Evolutionary conservation across 306 rosid species (phyloP), one percentile per base, ranked within the genome.

Genomic region (Dryas drummondii): DNA sequence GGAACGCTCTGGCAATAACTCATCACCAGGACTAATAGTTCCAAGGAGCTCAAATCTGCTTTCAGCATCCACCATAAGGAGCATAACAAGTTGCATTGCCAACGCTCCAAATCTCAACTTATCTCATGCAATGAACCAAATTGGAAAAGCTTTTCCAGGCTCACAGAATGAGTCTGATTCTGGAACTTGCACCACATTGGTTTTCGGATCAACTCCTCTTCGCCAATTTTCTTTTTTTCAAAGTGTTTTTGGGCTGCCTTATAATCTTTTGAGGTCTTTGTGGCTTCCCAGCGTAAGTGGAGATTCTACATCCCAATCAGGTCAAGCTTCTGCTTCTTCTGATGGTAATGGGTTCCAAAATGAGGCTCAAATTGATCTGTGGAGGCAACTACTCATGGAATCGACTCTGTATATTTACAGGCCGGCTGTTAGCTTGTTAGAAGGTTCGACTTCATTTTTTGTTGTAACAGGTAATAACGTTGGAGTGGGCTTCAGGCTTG

Each of bases 351-450:
- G 41, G 22, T 9, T 60, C n/a, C 70, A 26, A 17, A 70, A 70
- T 40, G 76, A 17, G 13, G 50, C 41, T n/a, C 76, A 42, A 59
- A 50, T 66, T 15, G 67, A 69, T 51, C 19, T 50, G 19, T 37
- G 50, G 76, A 77, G 71, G 44, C 76, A 77, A 59, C 51, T 70
- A 13, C 56, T 77, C 11, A 45, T n/a, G 70, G 75, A 77, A 42
- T 77, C 49, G 44, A 72, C 81, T 40, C 76, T 70, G 1, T 61
- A 77, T 22, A 51, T 61, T 49, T 60, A 51, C 42, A 52, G 76
- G 37, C 74, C 68, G 15, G 71, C 49, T 13, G 71, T 53, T 61
- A 60, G 13, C 40, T 60, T 52, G 62, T 52, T 69, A 52, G 64
- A 70, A 49, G 75, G 63, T 50, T 51, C 76, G 9, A 27, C 57